These are phyloP conservation scores for Neurospora sp. DNA, from an alignment of 2,329 filamentous ascomycete genomes.

Conservation along the genomic window DNA sequence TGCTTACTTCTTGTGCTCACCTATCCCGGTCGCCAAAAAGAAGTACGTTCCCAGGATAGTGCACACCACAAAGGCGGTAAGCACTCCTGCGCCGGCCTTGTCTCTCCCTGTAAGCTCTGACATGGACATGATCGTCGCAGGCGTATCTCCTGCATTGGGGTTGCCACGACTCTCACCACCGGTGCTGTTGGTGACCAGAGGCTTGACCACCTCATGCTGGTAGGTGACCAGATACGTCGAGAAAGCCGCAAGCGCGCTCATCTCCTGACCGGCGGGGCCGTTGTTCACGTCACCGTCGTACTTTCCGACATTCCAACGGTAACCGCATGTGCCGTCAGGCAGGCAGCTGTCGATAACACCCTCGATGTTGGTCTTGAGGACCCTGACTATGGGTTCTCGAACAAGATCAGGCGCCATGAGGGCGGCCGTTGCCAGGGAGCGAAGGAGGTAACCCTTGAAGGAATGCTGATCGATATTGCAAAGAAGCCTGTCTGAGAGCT, in stretches of 20 bases:
- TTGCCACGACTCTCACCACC: constrained; percentile 32
- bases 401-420: constrained; percentile 38
- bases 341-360: constrained; percentile 39
- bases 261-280: constrained; percentile 44
- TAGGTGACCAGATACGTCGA: constrained; percentile 31
- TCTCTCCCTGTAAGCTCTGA: constrained; percentile 23
- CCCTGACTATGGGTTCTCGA: constrained; percentile 30
- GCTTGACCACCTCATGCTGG: constrained; percentile 10
- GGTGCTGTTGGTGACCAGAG: constrained; percentile 27
- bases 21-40: constrained; percentile 24
- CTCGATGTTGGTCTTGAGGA: constrained; percentile 35
- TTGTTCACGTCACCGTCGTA: constrained; percentile 39
- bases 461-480: constrained; percentile 51
- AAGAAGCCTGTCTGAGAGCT: constrained; percentile 33
- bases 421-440: constrained; percentile 38
- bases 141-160: constrained; percentile 19
- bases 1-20: not conserved
- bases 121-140: constrained; percentile 2
- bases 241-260: constrained; percentile 41
- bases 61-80: constrained; percentile 28
- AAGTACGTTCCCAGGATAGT: constrained; percentile 24
- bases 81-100: constrained; percentile 30
- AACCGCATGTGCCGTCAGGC: constrained; percentile 36
- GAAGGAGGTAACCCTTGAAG: constrained; percentile 47
- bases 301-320: constrained; percentile 35